Evolutionary conservation across 2,329 filamentous ascomycete species (phyloP), one percentile per base, ranked within the genome.

Genomic region (Hymenoscyphus linearis): DNA sequence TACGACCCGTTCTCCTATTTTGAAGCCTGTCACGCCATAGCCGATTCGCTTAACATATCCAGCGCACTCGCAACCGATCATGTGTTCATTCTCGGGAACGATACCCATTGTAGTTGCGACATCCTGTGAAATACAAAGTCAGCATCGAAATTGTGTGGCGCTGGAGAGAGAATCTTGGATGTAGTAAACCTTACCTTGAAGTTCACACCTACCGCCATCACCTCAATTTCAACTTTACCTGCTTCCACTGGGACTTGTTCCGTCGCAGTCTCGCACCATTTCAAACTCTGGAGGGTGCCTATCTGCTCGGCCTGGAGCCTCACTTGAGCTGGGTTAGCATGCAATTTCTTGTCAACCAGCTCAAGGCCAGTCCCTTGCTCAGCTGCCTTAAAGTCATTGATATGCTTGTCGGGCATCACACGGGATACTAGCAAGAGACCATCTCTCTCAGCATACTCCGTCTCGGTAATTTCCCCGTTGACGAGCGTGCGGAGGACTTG

Each of bases 391-490:
- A 66, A 67, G 6, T 52, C 26, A 57, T 71, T 72, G 35, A 71
- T 16, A 6, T 22, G 25, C 3, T 60, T 44, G 31, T 74, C 71
- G 7, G 69, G 68, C 1, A 71, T 25, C 13, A 75, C 37, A 6
- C 72, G 64, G 37, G 59, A 66, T 9, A 72, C 57, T 25, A 64
- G 58, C 0, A 74, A 6, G 3, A 71, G 44, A 5, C 72, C 72
- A 18, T 70, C 61, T 0, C 70, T 66, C 59, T 74, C 72, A 22
- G 64, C 64, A 47, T 70, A 74, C 58, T 75, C 70, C 4, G 14
- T 25, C 60, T 54, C 2, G 34, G 27, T 1, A n/a, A n/a, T n/a
- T n/a, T n/a, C n/a, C n/a, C n/a, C n/a, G n/a, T n/a, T n/a, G n/a
- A n/a, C n/a, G 37, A 16, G 22, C 52, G 37, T 4, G 22, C 34